Conservation (phyloP, 164 flowering plant species). For the Magnolia officinalis region DNA sequence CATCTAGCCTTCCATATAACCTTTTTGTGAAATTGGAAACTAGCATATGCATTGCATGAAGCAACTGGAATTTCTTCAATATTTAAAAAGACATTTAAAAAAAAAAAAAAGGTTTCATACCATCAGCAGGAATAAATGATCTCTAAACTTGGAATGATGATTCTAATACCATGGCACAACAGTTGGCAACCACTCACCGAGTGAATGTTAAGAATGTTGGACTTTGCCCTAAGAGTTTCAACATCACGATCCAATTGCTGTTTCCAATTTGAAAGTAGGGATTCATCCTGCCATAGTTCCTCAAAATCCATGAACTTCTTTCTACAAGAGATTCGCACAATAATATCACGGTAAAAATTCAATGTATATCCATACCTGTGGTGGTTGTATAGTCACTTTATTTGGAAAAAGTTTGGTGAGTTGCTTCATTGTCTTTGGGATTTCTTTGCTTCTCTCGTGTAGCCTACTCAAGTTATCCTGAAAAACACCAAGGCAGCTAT, state of each 20-base stretch:
- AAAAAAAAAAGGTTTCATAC: not conserved
- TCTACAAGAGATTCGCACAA: not conserved
- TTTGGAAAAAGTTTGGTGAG: constrained; percentile 81
- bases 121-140: not conserved
- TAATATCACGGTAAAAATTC: not conserved
- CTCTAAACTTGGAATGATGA: not conserved
- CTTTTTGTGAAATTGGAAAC: not conserved
- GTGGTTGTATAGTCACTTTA: constrained; percentile 74
- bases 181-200: constrained; percentile 46
- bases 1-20: not conserved
- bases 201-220: constrained; percentile 60
- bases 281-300: constrained; percentile 58
- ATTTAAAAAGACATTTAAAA: not conserved
- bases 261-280: constrained; percentile 71
- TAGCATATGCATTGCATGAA: no score
- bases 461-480: constrained; percentile 73
- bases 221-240: constrained; percentile 62
- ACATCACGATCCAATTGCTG: constrained; percentile 71
- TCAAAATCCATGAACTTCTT: constrained; percentile 3
- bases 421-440: constrained; percentile 64
- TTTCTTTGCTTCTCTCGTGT: constrained; percentile 77
- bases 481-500: constrained; percentile 8
- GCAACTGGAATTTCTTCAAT: not conserved
- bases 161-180: not conserved
- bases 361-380: constrained; percentile 52